Evolutionary conservation across 2,329 filamentous ascomycete genomes (phyloP), one percentile per base, ranked within the genome.

Genomic region (Cladophialophora exuberans): DNA sequence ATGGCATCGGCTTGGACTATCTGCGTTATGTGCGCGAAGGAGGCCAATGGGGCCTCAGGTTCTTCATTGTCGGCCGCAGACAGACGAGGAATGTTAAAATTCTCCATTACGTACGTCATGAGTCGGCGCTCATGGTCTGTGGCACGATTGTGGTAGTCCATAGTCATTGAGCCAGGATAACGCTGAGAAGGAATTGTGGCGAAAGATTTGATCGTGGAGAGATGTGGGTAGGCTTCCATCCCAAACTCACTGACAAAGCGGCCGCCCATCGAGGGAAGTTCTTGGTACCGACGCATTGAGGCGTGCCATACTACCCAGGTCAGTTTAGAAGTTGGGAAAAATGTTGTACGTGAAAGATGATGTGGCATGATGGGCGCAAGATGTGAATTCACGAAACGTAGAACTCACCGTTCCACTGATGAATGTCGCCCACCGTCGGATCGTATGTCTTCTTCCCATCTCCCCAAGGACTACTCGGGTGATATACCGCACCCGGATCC

Each of bases 131-230:
- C 89, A 68, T 96, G 90, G 0, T 91, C 92, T 47, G 87, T 87
- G 1, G 91, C 93, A 73, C 97, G 97, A 77, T 97, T 97, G 78
- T 97, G 93, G 69, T 96, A 96, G 70, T 97, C 92, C 25, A 97
- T 76, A 5, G 90, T 93, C 23, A 87, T 86, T 2, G 89, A 94
- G 68, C 95, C 89, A 1, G 91, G 82, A 70, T 89, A 93, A 3
- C 88, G 81, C 65, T 96, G 90, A 1, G 83, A 80, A 44, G 89
- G 83, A 45, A 22, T 45, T 6, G 30, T 31, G 38, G 45, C 95
- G 95, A 17, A n/a, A 11, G 84, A 79, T 56, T 92, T 87, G 65
- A 96, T 90, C 0, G 92, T 96, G 63, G 87, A 84, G 64, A 94
- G 83, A 58, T 85, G 84, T 0, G 92, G 92, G 68, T 96, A 95